Percentiles rank a stretch among this genome's conserved stretches.
Conservation (phyloP, 2,329 filamentous ascomycete species). For the Pseudogymnoascus sp. region DNA sequence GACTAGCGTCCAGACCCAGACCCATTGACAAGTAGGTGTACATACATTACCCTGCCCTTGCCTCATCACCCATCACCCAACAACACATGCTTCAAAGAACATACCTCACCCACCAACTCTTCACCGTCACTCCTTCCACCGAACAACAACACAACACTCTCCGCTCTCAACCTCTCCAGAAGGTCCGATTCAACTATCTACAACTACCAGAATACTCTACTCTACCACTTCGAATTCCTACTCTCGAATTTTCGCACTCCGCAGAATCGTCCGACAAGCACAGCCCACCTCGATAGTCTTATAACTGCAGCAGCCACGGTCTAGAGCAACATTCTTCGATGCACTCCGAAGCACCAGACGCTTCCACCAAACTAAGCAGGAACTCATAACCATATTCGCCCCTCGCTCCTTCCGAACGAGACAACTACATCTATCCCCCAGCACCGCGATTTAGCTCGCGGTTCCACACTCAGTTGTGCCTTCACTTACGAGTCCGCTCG, state of each 20-base stretch:
- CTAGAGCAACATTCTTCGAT: background rate
- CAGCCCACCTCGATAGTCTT: background rate
- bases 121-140: background rate
- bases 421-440: background rate
- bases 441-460: background rate
- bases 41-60: constrained; percentile 1
- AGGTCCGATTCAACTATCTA: background rate
- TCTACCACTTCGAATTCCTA: background rate
- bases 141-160: background rate
- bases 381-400: background rate
- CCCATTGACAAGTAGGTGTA: background rate
- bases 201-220: background rate
- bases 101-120: background rate
- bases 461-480: background rate
- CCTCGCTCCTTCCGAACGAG: background rate
- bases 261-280: background rate
- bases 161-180: background rate
- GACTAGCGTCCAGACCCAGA: background rate
- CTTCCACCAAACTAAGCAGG: background rate
- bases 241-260: background rate
- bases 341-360: background rate
- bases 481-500: background rate
- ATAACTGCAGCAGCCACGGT: background rate
- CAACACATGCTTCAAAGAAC: background rate
- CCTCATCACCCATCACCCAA: background rate